phyloP scores from a whole-genome alignment of 2,329 filamentous ascomycete genomes.

The Alternaria incomplexa region DNA sequence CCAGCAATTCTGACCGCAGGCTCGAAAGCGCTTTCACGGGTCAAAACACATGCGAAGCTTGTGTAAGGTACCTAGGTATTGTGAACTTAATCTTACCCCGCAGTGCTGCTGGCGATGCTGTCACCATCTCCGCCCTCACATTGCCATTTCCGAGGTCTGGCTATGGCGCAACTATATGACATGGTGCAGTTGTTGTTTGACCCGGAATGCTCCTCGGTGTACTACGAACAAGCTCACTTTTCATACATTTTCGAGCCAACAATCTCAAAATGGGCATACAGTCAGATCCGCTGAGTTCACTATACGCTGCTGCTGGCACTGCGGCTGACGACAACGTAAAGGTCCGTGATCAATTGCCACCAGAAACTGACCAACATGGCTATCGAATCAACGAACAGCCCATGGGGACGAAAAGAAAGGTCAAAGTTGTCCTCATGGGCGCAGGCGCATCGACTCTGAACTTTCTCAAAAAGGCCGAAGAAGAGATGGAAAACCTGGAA shows the following conservation, averaged over 20 bases:
- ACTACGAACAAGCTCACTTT: background rate
- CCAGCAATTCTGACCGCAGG: background rate
- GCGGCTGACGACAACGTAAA: slow-evolving; percentile 32
- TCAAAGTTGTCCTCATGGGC: slow-evolving; percentile 53
- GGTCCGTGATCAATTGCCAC: slow-evolving; percentile 38
- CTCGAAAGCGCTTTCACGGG: background rate
- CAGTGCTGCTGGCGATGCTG: slow-evolving; percentile 8
- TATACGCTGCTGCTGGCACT: slow-evolving; percentile 24
- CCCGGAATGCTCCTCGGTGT: background rate
- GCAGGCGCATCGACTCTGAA: slow-evolving; percentile 52
- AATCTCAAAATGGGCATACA: slow-evolving; percentile 22
- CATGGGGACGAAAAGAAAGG: slow-evolving; percentile 50
- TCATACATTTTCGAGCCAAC: background rate
- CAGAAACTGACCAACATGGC: slow-evolving; percentile 48
- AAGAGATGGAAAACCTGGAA: slow-evolving; percentile 50
- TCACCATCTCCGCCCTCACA: slow-evolving; percentile 7
- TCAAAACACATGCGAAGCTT: background rate
- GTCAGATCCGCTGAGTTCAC: slow-evolving; percentile 23
- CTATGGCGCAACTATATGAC: slow-evolving; percentile 1
- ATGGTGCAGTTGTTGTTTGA: background rate
- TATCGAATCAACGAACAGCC: slow-evolving; percentile 53
- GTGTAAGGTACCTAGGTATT: background rate
- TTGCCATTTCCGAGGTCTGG: slow-evolving; percentile 21
- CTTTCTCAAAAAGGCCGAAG: slow-evolving; percentile 53
- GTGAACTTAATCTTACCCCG: slow-evolving; percentile 15